phyloP scores from a whole-genome alignment of 345 rosid species.

The Crucihimalaya himalaica region DNA sequence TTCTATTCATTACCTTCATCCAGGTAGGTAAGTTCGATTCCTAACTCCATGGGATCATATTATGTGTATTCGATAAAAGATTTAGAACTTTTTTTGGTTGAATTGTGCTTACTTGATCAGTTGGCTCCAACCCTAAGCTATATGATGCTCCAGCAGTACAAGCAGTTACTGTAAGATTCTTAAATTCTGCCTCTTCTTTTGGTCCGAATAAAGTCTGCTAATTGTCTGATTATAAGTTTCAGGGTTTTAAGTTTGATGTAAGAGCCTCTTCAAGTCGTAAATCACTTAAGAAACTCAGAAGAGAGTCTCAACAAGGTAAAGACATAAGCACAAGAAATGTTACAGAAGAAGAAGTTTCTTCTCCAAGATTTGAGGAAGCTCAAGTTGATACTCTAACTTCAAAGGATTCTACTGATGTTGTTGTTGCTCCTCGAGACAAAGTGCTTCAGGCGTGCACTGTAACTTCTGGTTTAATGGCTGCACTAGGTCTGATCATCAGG shows the following conservation, averaged over 20 bases:
- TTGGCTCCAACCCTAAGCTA: neutral
- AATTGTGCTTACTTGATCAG: slow-evolving; percentile 21
- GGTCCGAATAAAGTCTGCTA: neutral
- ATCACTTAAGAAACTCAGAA: slow-evolving; percentile 51
- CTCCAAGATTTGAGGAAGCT: slow-evolving; percentile 35
- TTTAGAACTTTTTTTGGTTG: slow-evolving; percentile 9
- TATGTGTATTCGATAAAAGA: neutral
- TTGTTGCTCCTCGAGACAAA: slow-evolving; percentile 56
- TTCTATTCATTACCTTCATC: slow-evolving; percentile 27
- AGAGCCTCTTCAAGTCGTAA: slow-evolving; percentile 49
- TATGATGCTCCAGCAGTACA: slow-evolving; percentile 4
- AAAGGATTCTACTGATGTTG: slow-evolving; percentile 26
- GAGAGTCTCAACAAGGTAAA: slow-evolving; percentile 34
- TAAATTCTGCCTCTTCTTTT: neutral
- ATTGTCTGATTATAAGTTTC: neutral
- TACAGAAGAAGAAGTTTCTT: slow-evolving; percentile 34
- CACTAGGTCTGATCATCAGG: slow-evolving; percentile 63
- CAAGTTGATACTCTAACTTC: slow-evolving; percentile 28
- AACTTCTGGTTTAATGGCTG: slow-evolving; percentile 76
- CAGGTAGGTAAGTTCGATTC: neutral
- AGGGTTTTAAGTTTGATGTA: slow-evolving; percentile 40
- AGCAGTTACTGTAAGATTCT: slow-evolving; percentile 41
- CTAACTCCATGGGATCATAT: neutral
- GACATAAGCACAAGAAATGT: slow-evolving; percentile 21
- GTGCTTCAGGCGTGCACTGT: slow-evolving; percentile 78